Conservation (phyloP, 1,139 yeast species). For the Yamadazyma triangularis region DNA sequence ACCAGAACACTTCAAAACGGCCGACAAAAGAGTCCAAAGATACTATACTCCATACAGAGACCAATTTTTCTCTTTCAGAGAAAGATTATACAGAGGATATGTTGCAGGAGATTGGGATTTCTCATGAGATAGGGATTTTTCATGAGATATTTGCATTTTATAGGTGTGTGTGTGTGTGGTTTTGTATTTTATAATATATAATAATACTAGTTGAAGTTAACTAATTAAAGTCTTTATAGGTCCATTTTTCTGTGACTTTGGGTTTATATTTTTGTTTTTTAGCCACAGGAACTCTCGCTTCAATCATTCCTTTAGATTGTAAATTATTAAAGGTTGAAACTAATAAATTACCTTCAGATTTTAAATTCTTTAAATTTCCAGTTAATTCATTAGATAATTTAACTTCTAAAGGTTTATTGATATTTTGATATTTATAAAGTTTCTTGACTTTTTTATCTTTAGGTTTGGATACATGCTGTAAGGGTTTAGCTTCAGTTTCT, state of each 20-base stretch:
- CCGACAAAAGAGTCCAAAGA: conserved; percentile 31
- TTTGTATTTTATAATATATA: too few species aligned
- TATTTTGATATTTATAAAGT: conserved; percentile 52
- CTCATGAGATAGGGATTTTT: too few species aligned
- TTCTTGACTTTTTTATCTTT: conserved; percentile 25
- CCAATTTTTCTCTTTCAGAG: conserved; percentile 46
- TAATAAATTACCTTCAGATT: conserved; percentile 86
- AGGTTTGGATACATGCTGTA: conserved; percentile 7
- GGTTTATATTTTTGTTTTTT: conserved; percentile 65
- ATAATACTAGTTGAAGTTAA: not conserved
- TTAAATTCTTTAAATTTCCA: conserved; percentile 76
- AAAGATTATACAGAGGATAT: conserved; percentile 47
- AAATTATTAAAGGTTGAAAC: conserved; percentile 78
- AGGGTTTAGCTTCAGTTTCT: conserved; percentile 13
- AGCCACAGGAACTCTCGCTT: conserved; percentile 70
- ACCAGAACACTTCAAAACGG: conserved; percentile 59
- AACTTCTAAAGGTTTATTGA: conserved; percentile 71
- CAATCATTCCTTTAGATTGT: conserved; percentile 83
- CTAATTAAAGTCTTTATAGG: conserved; percentile 81
- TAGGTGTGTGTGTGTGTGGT: too few species aligned
- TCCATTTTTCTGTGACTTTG: conserved; percentile 86
- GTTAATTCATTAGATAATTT: conserved; percentile 86
- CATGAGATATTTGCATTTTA: too few species aligned
- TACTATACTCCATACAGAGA: conserved; percentile 49
- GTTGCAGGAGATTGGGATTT: conserved; percentile 47